A percentile compares a stretch with the other conserved stretches of the same genome.
Conservation (phyloP, 345 rosid genomes). For the Linum usitatissimum region DNA sequence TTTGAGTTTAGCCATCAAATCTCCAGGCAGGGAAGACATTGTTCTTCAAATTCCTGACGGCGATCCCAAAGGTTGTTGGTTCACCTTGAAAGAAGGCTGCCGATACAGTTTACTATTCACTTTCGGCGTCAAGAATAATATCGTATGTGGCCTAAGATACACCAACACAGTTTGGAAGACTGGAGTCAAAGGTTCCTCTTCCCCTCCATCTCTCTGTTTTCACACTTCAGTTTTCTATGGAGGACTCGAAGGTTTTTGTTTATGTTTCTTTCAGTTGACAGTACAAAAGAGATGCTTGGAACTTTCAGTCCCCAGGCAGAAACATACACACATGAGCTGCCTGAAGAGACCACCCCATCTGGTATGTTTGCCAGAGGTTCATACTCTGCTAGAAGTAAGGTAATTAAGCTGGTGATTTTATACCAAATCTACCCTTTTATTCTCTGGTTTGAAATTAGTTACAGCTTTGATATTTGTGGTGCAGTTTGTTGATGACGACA, state of each 20-base stretch:
- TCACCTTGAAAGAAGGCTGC: conserved; percentile 28
- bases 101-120: conserved; percentile 22
- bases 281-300: conserved; percentile 80
- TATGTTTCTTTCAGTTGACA: conserved; percentile 46
- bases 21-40: conserved; percentile 23
- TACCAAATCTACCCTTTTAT: too few relatives aligned
- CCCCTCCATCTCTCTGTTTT: background rate
- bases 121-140: conserved; percentile 20
- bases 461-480: too few relatives aligned
- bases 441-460: background rate
- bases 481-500: background rate
- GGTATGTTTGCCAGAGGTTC: conserved; percentile 84
- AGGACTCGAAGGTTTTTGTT: conserved; percentile 17
- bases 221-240: too few relatives aligned
- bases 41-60: conserved; percentile 20
- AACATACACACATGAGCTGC: conserved; percentile 60
- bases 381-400: conserved; percentile 77
- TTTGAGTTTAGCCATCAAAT: conserved; percentile 18
- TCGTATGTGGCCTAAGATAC: conserved; percentile 24
- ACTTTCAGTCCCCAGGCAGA: conserved; percentile 92
- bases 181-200: conserved; percentile 19
- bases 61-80: conserved; percentile 22
- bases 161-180: conserved; percentile 28
- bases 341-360: conserved; percentile 84
- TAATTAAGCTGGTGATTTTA: conserved; percentile 11